Conservation (phyloP, 495 filamentous ascomycete species). For the Xylaria telfairii region DNA sequence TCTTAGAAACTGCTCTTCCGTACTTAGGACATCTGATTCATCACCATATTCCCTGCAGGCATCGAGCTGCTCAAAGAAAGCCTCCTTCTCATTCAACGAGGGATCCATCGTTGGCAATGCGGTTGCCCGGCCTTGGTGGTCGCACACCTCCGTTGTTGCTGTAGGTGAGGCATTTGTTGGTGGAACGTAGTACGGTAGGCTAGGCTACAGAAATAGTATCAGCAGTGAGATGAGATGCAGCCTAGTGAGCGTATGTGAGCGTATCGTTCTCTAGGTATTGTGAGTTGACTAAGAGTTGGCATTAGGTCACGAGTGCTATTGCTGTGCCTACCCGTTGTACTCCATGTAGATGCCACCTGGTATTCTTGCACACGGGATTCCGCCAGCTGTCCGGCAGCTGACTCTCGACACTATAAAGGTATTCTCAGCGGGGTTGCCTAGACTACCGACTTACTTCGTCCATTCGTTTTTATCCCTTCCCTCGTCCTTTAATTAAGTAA, state of each 20-base stretch:
- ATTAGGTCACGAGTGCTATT: background rate
- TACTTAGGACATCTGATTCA: slow-evolving; percentile 27
- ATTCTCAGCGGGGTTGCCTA: background rate
- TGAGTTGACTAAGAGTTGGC: background rate
- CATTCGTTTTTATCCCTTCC: background rate
- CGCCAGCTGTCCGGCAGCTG: background rate
- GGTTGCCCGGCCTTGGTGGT: background rate
- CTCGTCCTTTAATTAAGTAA: background rate
- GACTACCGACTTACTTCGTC: background rate
- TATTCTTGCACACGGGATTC: background rate
- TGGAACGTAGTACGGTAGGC: background rate
- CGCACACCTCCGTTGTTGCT: background rate
- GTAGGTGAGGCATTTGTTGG: slow-evolving; percentile 1
- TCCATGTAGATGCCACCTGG: too few species aligned
- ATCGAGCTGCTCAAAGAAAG: slow-evolving; percentile 36
- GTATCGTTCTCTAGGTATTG: background rate
- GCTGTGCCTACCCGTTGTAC: too few species aligned
- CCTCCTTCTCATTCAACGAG: slow-evolving; percentile 34
- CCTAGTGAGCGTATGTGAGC: background rate
- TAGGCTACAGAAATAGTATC: background rate
- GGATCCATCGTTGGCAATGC: slow-evolving; percentile 28
- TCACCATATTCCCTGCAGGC: slow-evolving; percentile 25
- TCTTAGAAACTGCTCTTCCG: slow-evolving; percentile 32
- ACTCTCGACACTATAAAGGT: background rate
- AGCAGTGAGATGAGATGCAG: background rate